Evolutionary conservation across 2,329 filamentous ascomycete genomes (phyloP).

Genomic region (Sclerotinia nivalis): DNA sequence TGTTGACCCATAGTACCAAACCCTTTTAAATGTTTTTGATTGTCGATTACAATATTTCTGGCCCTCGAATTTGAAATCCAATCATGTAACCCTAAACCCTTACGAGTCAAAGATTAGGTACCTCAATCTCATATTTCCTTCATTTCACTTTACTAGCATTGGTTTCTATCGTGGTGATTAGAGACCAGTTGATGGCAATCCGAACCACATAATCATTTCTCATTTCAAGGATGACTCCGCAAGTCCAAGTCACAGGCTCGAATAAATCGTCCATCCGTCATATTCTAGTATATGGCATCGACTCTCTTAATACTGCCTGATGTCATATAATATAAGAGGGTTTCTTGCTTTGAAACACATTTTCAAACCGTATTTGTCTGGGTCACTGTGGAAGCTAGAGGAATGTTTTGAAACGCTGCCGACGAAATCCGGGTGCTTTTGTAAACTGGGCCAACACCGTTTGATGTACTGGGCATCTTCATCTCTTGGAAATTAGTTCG

Average conservation of each 20-base stretch:
- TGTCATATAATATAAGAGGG: not conserved
- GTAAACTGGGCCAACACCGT: not conserved
- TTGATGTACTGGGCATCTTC: not conserved
- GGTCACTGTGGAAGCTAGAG: not conserved
- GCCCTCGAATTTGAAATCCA: not conserved
- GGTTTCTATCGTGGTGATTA: not conserved
- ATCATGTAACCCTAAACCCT: not conserved
- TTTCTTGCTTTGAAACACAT: not conserved
- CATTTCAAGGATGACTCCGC: not conserved
- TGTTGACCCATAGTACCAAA: constrained; percentile 1
- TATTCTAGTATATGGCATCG: not conserved
- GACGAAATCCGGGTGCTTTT: not conserved
- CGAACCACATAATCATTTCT: not conserved
- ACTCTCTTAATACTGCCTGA: not conserved
- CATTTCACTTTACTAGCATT: not conserved
- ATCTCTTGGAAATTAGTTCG: constrained; percentile 12
- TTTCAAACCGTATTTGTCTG: not conserved
- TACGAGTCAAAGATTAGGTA: not conserved
- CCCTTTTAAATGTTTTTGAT: not conserved
- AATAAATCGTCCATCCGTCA: not conserved
- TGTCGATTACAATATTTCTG: not conserved
- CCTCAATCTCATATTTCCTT: not conserved
- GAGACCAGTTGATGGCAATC: not conserved
- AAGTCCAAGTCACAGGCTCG: not conserved
- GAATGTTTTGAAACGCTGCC: not conserved